A percentile compares a stretch with the other conserved stretches of the same genome.
These are phyloP conservation scores for Fusarium acutatum DNA, from an alignment of 2,329 filamentous ascomycete genomes.

Conservation along the genomic window DNA sequence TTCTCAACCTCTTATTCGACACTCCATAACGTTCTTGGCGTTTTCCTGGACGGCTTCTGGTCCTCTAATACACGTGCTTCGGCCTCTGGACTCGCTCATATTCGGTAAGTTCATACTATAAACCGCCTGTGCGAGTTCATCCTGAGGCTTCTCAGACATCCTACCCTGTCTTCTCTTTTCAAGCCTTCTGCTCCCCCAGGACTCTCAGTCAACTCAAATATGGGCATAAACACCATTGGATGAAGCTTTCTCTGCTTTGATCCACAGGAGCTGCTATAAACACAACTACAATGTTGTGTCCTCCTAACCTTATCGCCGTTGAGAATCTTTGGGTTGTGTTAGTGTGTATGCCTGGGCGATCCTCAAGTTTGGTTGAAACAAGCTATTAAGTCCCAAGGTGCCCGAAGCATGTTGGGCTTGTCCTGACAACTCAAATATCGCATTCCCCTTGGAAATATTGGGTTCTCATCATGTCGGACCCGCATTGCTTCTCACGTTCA, in stretches of 20 bases:
- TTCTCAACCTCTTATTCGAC: slow-evolving; percentile 7
- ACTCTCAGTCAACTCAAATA: neutral
- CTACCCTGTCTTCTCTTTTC: neutral
- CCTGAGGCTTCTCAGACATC: slow-evolving; percentile 3
- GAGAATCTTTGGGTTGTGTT: slow-evolving; percentile 8
- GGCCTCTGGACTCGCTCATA: neutral
- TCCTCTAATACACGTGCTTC: slow-evolving; percentile 6
- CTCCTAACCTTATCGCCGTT: slow-evolving; percentile 5
- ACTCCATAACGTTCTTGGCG: neutral
- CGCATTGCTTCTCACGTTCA: neutral
- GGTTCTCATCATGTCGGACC: neutral
- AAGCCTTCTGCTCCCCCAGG: neutral
- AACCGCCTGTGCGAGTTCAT: neutral
- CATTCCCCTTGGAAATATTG: neutral
- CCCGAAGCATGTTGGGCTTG: slow-evolving; percentile 21
- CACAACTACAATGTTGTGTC: slow-evolving; percentile 9
- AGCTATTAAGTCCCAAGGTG: slow-evolving; percentile 10
- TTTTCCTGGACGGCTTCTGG: slow-evolving; percentile 4
- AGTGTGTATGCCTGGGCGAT: slow-evolving; percentile 20
- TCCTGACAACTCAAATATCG: slow-evolving; percentile 5
- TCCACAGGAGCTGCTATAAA: slow-evolving; percentile 2
- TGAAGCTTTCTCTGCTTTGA: neutral
- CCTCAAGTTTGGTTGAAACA: slow-evolving; percentile 23
- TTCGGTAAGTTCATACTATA: slow-evolving; percentile 20
- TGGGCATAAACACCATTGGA: slow-evolving; percentile 3